Evolutionary conservation across 2,329 filamentous ascomycete genomes (phyloP).

Genomic region (Colletotrichum incanum): DNA sequence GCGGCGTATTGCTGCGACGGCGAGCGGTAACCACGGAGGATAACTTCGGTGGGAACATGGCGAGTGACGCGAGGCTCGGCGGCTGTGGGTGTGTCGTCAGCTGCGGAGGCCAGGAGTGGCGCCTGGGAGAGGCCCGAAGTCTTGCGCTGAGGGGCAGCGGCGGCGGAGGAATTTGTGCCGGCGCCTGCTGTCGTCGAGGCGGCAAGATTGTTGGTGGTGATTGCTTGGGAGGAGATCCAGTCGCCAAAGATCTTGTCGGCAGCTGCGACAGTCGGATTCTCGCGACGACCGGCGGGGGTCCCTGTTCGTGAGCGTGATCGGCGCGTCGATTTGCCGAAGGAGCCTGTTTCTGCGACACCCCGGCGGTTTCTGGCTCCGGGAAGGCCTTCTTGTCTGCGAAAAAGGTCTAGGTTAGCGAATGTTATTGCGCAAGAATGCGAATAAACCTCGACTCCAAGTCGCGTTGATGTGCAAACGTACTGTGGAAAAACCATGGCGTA

Average conservation of each 20-base stretch:
- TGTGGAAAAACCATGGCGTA: conserved; percentile 78
- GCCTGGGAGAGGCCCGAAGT: conserved; percentile 54
- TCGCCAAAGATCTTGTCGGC: conserved; percentile 75
- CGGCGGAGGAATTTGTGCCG: neutral
- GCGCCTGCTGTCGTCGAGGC: conserved; percentile 23
- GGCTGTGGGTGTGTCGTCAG: conserved; percentile 56
- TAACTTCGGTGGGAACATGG: conserved; percentile 77
- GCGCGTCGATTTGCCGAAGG: conserved; percentile 77
- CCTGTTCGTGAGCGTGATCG: conserved; percentile 75
- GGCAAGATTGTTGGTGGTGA: conserved; percentile 46
- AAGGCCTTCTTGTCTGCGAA: conserved; percentile 68
- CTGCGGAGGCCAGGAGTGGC: conserved; percentile 51
- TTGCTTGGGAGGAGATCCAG: conserved; percentile 68
- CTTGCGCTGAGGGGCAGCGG: conserved; percentile 51
- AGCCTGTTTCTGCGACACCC: conserved; percentile 72
- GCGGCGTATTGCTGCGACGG: conserved; percentile 84
- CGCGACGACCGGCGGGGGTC: conserved; percentile 67
- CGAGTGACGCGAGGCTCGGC: conserved; percentile 52
- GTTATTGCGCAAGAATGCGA: conserved; percentile 10
- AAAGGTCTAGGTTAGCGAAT: conserved; percentile 30
- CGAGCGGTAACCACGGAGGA: conserved; percentile 85
- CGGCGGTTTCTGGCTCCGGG: conserved; percentile 66
- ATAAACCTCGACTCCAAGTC: neutral
- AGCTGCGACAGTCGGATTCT: conserved; percentile 74
- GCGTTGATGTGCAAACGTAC: conserved; percentile 56